Base-by-base conservation (phyloP, 1,284 basidiomycete species). In the Serendipita sp. region DNA sequence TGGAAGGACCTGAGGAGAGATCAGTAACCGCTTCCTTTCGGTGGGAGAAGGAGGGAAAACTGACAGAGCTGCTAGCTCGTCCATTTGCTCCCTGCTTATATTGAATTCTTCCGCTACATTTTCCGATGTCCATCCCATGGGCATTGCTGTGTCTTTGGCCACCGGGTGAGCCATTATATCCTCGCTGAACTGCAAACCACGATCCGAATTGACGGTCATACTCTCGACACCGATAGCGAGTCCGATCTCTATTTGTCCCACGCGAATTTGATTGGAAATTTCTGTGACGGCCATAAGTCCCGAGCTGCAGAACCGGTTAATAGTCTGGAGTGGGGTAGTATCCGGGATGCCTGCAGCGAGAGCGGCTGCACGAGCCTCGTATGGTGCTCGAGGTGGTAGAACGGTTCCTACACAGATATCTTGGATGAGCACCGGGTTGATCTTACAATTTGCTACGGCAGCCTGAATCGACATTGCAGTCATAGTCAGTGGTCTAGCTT, bases 91-190 rank as follows among this genome's bases (percentile, higher is more conserved):
- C 60, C 93, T 81, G 26, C 87, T 80, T 68, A 97, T 80, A 68
- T 83, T 78, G 74, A 89, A 96, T 63, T 95, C 84, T 62, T 77
- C 76, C 12, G 88, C 88, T 60, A 88, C 82, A 67, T 88, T 89
- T 72, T 89, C 87, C 64, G 82, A 87, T 1, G 91, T 91, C 90
- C 90, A 91, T 8, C 90, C 88, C 90, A 92, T 92, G 29, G 86
- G 86, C 73, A 82, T 72, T 2, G 61, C 65, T 47, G 83, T 84
- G 67, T 89, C 87, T 55, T 71, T 77, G 1, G 86, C 78, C 3
- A 79, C 72, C 3, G 72, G 67, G 67, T 83, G 77, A 17, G 70
- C 71, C 29, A 78, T 74, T 38, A 88, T 77, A 8, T 81, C 75
- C 63, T 84, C 83, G 53, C 84, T 87, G 64, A 82, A 80, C 26